Evolutionary conservation across 495 filamentous ascomycete genomes (phyloP), one percentile per base, ranked within the genome.

Genomic region (Polyplosphaeria fusca): DNA sequence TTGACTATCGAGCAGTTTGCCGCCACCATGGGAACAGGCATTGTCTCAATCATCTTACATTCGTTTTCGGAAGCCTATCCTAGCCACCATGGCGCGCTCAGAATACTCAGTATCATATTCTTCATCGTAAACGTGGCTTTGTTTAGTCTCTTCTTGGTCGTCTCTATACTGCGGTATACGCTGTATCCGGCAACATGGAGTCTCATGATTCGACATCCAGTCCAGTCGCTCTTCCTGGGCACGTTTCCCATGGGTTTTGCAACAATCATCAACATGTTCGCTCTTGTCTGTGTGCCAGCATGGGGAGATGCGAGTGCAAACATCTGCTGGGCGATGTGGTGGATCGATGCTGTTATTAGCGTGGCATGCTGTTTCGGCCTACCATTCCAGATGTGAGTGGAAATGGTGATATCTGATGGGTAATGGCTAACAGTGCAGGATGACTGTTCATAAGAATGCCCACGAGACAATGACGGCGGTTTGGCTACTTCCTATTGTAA

Each of bases 1-100:
- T 18, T 12, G 14, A 42, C 19, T 13, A 25, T 9, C n/a, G 27
- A n/a, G 3, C 20, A 42, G 78, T 80, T 78, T 61, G 63, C 71
- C 4, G 73, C 82, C 30, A 86, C 67, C 14, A 86, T 87, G 82
- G 80, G 83, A 26, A 87, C 83, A 0, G 84, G 83, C 3, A 82
- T 86, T 23, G 79, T 82, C 2, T 82, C 82, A 4, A 77, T 83
- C 25, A 70, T 85, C 7, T 71, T 85, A 2, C 74, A 82, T 58
- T 74, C 74, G 9, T 43, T 57, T 19, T 48, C 53, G 1, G 38
- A 19, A 11, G 2, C 43, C 70, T 85, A 2, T 80, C 82, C 3
- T 82, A 79, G 55, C 77, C 82, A 19, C 24, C 80, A 79, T 76
- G 14, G 11, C 2, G 7, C 22, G 5, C 70, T 85, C 1, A 74